phyloP scores from a whole-genome alignment of 305 asterid genomes.

The Fraxinus dipetala region DNA sequence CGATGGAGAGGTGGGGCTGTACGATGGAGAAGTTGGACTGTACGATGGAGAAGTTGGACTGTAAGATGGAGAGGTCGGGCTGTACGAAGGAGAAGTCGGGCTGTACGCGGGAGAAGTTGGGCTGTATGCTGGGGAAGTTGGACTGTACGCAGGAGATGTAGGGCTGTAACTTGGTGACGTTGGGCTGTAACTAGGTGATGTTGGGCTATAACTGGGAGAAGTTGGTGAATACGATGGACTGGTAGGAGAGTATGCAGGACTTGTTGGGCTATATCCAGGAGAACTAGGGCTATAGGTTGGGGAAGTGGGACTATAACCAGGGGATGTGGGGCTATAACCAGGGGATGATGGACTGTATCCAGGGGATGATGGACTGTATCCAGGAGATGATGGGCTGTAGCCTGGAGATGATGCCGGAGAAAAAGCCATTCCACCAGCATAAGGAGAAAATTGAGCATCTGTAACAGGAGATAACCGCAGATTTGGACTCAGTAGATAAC shows the following conservation, averaged over 20 bases:
- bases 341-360: conserved; percentile 83
- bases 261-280: conserved; percentile 72
- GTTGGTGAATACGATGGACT: conserved; percentile 82
- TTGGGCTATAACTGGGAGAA: conserved; percentile 69
- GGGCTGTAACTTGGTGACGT: conserved; percentile 83
- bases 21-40: conserved; percentile 72
- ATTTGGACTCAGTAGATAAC: conserved; percentile 72
- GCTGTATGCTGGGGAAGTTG: conserved; percentile 66
- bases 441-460: conserved; percentile 89
- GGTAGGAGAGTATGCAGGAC: conserved; percentile 79
- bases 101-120: conserved; percentile 80
- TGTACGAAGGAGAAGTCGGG: conserved; percentile 80
- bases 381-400: conserved; percentile 74
- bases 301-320: conserved; percentile 67
- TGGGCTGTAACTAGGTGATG: conserved; percentile 70
- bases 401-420: conserved; percentile 85
- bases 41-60: conserved; percentile 75
- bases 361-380: conserved; percentile 83
- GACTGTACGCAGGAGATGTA: conserved; percentile 62
- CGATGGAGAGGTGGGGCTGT: conserved; percentile 80
- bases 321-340: conserved; percentile 63
- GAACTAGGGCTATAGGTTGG: conserved; percentile 90
- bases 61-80: conserved; percentile 76
- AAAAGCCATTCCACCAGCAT: conserved; percentile 75
- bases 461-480: conserved; percentile 63